Base-by-base conservation (phyloP, 2,329 filamentous ascomycete genomes). In the Harringtonia lauricola region DNA sequence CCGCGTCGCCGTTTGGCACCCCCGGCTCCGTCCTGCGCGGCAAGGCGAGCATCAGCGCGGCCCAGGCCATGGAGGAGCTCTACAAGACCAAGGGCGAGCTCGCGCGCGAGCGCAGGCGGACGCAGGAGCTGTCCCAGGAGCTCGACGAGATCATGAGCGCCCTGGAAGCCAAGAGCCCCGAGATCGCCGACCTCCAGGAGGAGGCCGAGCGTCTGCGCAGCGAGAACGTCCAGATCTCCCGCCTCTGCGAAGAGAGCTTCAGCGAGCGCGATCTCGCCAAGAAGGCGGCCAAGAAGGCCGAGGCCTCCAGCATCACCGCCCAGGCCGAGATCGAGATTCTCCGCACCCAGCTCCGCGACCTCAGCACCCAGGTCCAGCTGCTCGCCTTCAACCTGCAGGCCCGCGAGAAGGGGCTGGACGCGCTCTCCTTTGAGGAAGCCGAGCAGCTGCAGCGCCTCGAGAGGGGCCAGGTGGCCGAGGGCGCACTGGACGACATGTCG, bases 361-460 rank as follows among this genome's bases (percentile, higher is more conserved):
- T 94, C 18, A 88, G 88, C 54, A 81, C 84, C 1, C 89, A 98
- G 61, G 78, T 95, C 50, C 94, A 94, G 60, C 81, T 94, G 57
- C 74, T 98, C 7, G 73, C 95, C 5, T 85, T 94, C 61, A 90
- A 95, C 60, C 74, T 88, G 45, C 82, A 94, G 55, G 79, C 86
- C 18, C 78, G 81, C 43, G 85, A 95, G 55, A 83, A 86, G 60
- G 90, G 89, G 21, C 64, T 83, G 38, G 80, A 83, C 33, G 72
- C 81, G 44, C 71, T 94, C 38, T 79, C 73, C 8, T 70, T 78
- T 0, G 81, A 86, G 48, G 86, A 95, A 52, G 76, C 78, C 19
- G 68, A 78, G 38, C 82, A 87, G 47, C 72, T 95, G 31, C 79
- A 94, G 59, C 81, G 83, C 50, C 72, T 94, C 8, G 82, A 86